Conservation (phyloP, 306 rosid genomes). For the Cucumis hystrix region DNA sequence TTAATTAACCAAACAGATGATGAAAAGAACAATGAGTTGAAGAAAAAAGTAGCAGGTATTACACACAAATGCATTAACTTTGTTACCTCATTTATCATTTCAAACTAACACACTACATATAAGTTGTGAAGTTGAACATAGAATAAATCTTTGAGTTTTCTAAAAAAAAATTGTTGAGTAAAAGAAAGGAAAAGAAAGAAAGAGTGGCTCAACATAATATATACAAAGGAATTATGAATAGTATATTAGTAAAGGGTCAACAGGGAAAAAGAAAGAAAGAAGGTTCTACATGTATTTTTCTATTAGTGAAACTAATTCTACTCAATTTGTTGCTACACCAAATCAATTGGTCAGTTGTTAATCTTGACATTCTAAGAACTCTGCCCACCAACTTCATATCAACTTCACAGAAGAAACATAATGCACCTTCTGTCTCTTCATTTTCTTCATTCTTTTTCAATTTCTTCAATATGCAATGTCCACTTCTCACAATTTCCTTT, state of each 20-base stretch:
- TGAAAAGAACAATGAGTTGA: too few species aligned
- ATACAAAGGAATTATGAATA: neutral
- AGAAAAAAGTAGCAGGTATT: too few species aligned
- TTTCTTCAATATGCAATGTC: slow-evolving; percentile 64
- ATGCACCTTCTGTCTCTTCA: slow-evolving; percentile 34
- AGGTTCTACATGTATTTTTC: slow-evolving; percentile 57
- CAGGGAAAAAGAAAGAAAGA: slow-evolving; percentile 78
- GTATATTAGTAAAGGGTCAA: neutral
- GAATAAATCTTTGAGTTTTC: too few species aligned
- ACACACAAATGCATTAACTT: too few species aligned
- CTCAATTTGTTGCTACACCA: slow-evolving; percentile 79
- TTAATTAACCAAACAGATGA: too few species aligned
- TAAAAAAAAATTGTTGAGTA: too few species aligned
- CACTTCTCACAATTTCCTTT: slow-evolving; percentile 43
- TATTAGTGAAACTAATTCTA: slow-evolving; percentile 41
- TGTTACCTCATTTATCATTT: too few species aligned
- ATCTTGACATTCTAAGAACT: slow-evolving; percentile 68
- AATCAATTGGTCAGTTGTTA: slow-evolving; percentile 69
- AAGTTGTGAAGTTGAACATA: too few species aligned
- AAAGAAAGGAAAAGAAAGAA: too few species aligned
- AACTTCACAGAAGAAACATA: slow-evolving; percentile 68
- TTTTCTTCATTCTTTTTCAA: slow-evolving; percentile 38
- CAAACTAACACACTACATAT: too few species aligned
- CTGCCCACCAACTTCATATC: slow-evolving; percentile 80
- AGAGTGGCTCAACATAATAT: neutral